These are phyloP conservation scores for Leccinum subfulvum DNA, from an alignment of 1,284 basidiomycete species.

Conservation along the genomic window DNA sequence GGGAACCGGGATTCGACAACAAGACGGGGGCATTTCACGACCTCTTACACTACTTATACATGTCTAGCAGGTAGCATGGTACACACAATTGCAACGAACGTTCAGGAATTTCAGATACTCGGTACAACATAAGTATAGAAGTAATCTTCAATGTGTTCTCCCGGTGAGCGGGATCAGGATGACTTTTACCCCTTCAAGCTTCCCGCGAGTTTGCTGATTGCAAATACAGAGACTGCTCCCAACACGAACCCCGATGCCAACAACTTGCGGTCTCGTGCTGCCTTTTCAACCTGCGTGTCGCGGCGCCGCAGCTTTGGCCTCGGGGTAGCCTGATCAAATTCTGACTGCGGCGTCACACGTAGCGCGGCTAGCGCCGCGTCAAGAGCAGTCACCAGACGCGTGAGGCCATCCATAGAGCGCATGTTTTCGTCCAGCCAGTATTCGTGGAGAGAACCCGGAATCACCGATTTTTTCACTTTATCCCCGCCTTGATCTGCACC, in stretches of 20 bases:
- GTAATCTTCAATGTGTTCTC: no score
- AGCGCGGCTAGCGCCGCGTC: constrained; percentile 19
- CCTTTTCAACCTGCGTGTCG: neutral
- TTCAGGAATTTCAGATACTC: no score
- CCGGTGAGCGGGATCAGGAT: no score
- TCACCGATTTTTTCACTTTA: constrained; percentile 5
- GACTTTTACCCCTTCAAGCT: no score
- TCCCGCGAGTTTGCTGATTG: no score
- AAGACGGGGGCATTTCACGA: neutral
- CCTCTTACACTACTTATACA: neutral
- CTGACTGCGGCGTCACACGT: constrained; percentile 9
- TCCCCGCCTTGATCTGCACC: neutral
- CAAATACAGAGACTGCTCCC: no score
- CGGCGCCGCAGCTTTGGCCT: constrained; percentile 11
- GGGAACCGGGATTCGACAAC: neutral
- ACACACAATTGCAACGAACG: no score
- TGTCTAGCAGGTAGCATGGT: no score
- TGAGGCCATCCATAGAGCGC: constrained; percentile 51
- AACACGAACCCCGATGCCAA: no score
- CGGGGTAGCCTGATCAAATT: constrained; percentile 19
- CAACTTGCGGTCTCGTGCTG: neutral
- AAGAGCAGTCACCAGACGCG: constrained; percentile 35
- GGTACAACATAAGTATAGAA: no score
- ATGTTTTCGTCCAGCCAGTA: constrained; percentile 49
- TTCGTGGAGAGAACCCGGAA: constrained; percentile 37